A percentile compares a stretch with the other conserved stretches of the same genome.
phyloP scores from a whole-genome alignment of 176 grass and related monocot genomes.

The Puccinellia tenuiflora region DNA sequence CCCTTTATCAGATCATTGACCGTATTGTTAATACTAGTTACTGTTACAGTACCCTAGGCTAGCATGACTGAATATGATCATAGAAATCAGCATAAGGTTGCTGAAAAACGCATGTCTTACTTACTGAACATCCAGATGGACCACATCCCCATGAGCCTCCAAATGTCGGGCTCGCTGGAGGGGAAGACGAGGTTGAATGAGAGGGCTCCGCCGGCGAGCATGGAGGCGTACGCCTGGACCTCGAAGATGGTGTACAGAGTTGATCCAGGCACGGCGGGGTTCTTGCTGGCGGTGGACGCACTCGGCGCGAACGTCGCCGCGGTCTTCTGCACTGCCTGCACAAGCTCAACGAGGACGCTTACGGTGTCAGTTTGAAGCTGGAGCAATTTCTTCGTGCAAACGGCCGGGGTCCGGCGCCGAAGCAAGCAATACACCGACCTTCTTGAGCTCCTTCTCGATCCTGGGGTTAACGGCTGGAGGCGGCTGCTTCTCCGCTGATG shows the following conservation, averaged over 20 bases:
- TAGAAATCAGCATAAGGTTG: background rate
- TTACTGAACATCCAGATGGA: constrained; percentile 99
- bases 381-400: background rate
- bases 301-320: constrained; percentile 89
- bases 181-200: constrained; percentile 89
- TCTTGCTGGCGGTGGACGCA: constrained; percentile 82
- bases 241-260: constrained; percentile 80
- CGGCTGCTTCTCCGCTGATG: background rate
- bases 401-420: background rate
- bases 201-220: constrained; percentile 84
- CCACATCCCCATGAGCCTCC: constrained; percentile 99
- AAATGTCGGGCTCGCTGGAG: constrained; percentile 48
- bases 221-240: constrained; percentile 82
- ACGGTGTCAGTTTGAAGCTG: background rate
- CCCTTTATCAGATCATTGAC: background rate
- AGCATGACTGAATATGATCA: background rate
- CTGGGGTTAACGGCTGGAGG: constrained; percentile 28
- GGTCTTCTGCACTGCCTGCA: constrained; percentile 91
- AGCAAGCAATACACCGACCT: constrained; percentile 42
- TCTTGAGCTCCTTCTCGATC: constrained; percentile 89
- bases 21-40: background rate
- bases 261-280: constrained; percentile 81
- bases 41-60: background rate
- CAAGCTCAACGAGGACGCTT: constrained; percentile 10
- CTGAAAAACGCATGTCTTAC: constrained; percentile 25